A percentile compares a stretch with the other conserved stretches of the same genome.
phyloP scores from a whole-genome alignment of 129 eudicot species.

The Gnaphalium uliginosum region DNA sequence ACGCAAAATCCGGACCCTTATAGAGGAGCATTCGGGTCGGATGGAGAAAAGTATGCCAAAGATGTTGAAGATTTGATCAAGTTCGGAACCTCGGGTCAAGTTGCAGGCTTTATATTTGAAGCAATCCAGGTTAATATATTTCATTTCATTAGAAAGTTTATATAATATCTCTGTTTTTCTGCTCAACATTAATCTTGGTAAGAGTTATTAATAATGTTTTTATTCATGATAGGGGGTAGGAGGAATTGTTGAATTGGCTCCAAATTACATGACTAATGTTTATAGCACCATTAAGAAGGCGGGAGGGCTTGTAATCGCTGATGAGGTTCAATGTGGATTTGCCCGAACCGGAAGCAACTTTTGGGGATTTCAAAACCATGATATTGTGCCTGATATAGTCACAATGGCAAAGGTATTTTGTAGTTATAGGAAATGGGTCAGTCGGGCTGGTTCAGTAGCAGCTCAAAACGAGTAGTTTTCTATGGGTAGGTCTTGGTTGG shows the following conservation, averaged over 20 bases:
- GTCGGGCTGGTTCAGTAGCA: neutral
- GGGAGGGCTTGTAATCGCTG: constrained; percentile 78
- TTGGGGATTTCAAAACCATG: constrained; percentile 76
- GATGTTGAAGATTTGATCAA: constrained; percentile 68
- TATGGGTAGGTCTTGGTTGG: too few relatives aligned
- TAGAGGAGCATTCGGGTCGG: constrained; percentile 74
- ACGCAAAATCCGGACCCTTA: constrained; percentile 74
- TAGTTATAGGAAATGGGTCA: neutral
- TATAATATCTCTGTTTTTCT: neutral
- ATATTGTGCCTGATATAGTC: constrained; percentile 71
- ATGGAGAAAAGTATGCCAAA: constrained; percentile 65
- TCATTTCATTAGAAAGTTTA: too few relatives aligned
- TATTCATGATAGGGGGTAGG: constrained; percentile 59
- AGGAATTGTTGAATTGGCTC: constrained; percentile 78
- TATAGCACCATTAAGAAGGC: constrained; percentile 59
- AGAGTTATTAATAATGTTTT: neutral
- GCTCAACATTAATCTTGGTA: neutral
- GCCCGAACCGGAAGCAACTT: constrained; percentile 78
- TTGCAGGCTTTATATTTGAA: constrained; percentile 74
- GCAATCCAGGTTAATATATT: constrained; percentile 43
- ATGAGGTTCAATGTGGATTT: constrained; percentile 81
- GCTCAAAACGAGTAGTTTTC: neutral
- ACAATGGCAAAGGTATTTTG: constrained; percentile 78
- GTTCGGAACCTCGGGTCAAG: constrained; percentile 67
- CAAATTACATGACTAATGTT: constrained; percentile 60